Base-by-base conservation (phyloP, 345 rosid species). In the Barbarea vulgaris region DNA sequence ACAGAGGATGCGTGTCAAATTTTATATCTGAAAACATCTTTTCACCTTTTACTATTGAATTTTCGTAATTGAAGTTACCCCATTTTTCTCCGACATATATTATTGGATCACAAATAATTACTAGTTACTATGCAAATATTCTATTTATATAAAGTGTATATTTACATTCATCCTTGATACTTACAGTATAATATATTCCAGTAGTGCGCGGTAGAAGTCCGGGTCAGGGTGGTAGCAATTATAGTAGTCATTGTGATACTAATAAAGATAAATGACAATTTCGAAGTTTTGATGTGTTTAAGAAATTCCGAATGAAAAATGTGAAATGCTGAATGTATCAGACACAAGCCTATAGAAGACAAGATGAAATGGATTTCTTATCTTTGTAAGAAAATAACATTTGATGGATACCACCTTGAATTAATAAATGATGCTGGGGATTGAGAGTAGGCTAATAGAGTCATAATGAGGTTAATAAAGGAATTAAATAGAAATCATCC, bases 381-480 rank as follows among this genome's bases (percentile, higher is more conserved):
- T 61, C 31, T 22, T 4, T 22, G 30, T 21, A 51, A 19, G 6
- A 33, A 3, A 10, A 6, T 9, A 65, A 47, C 31, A 19, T 25
- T 72, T 9, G 59, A 34, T 19, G n/a, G 59, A 61, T 11, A 34
- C 15, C 1, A 1, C 33, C 15, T 48, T 33, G 30, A 34, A 66
- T 15, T 33, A 24, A 14, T 9, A 2, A 5, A 31, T 12, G 8
- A 39, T 47, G 76, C 76, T 64, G 17, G 80, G 80, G 76, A 70
- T 77, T 70, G 76, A 56, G 72, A 64, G 80, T 77, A 77, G 80
- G 80, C 71, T 70, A 64, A 77, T 77, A 77, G 80, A 39, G 67
- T 70, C 67, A 77, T 77, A 55, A 70, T 77, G 67, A 77, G 47
- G 46, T 28, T 47, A n/a, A 34, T 19, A 34, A 42, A 36, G 1